Percentiles rank a stretch among this genome's conserved stretches.
Evolutionary conservation across 768 basidiomycete genomes (phyloP).

Genomic region (Phaffia australis): DNA sequence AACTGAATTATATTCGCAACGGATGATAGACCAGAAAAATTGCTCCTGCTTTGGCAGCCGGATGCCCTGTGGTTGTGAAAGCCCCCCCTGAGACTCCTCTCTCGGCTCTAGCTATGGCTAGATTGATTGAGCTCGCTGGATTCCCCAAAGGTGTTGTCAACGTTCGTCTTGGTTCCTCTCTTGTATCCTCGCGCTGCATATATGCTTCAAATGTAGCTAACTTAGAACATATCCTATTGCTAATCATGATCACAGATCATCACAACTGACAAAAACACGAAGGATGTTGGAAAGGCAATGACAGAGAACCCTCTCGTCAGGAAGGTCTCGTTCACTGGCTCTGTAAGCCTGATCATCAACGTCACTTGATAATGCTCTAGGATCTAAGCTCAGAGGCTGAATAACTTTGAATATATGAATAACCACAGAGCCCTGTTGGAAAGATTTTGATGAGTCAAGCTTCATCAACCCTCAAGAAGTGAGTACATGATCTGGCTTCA

Average conservation of each 20-base stretch:
- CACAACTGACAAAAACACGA: conserved; percentile 71
- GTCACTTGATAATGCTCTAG: background rate
- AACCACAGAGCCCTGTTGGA: conserved; percentile 48
- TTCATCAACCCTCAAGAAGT: conserved; percentile 74
- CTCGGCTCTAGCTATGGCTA: conserved; percentile 58
- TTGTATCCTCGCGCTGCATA: too few species aligned
- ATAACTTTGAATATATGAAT: background rate
- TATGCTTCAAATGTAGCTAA: too few species aligned
- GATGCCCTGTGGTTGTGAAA: conserved; percentile 79
- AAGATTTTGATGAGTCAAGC: conserved; percentile 64
- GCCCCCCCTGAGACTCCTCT: conserved; percentile 92
- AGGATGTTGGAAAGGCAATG: conserved; percentile 84
- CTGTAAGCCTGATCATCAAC: conserved; percentile 31
- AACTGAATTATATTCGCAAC: conserved; percentile 53
- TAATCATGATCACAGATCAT: conserved; percentile 34
- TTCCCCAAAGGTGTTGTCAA: conserved; percentile 92
- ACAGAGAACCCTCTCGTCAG: conserved; percentile 75
- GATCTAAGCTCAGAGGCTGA: background rate
- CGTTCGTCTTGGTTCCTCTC: conserved; percentile 40
- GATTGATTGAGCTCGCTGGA: conserved; percentile 55
- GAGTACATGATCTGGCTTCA: conserved; percentile 27
- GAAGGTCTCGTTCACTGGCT: conserved; percentile 88
- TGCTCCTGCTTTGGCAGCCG: conserved; percentile 46
- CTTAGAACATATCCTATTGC: too few species aligned
- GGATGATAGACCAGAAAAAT: conserved; percentile 33